Base-by-base conservation (phyloP, 2,329 filamentous ascomycete genomes). In the Botrytis byssoidea region DNA sequence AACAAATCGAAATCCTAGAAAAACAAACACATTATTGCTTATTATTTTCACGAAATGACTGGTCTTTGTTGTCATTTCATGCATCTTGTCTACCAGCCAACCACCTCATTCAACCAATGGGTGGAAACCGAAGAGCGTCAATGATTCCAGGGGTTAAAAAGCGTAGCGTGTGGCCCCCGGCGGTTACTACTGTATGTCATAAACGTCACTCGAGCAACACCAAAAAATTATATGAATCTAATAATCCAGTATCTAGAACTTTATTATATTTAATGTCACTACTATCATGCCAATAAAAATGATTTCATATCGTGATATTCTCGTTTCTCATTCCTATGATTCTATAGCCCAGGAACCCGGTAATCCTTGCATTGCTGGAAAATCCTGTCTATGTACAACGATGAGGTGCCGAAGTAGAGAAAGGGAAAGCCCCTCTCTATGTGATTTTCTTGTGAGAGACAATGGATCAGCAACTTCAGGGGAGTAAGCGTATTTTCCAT, bases 71-170 rank as follows among this genome's bases (percentile, higher is more conserved):
- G 65, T 68, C 46, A 55, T 55, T 10, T 67, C 29, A 55, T 35
- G 46, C 32, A 67, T 51, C 46, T 67, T 67, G 65, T 68, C 65
- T 68, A 68, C 65, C 65, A 68, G 65, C 48, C 65, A 55, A 68
- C 65, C 65, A 55, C 7, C 25, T 37, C 64, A 37, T 14, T 57
- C 48, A 55, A 42, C 48, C 65, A 57, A 68, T 68, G 14, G 48
- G 48, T 25, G 16, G 25, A 51, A 51, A 51, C 25, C 25, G 1
- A n/a, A 0, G 22, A 61, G 59, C 25, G 25, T 68, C 22, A 40
- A 42, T 6, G 42, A 42, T 57, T 57, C 57, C 66, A 68, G 66
- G 66, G 66, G 66, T 57, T 68, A 48, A 35, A 0, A 55, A 29
- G 22, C 16, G 44, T 42, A 64, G 61, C 37, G 37, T 29, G 20